A percentile compares a stretch with the other conserved stretches of the same genome.
Evolutionary conservation across 1,284 basidiomycete genomes (phyloP).

Genomic region (Coriolopsis trogii): DNA sequence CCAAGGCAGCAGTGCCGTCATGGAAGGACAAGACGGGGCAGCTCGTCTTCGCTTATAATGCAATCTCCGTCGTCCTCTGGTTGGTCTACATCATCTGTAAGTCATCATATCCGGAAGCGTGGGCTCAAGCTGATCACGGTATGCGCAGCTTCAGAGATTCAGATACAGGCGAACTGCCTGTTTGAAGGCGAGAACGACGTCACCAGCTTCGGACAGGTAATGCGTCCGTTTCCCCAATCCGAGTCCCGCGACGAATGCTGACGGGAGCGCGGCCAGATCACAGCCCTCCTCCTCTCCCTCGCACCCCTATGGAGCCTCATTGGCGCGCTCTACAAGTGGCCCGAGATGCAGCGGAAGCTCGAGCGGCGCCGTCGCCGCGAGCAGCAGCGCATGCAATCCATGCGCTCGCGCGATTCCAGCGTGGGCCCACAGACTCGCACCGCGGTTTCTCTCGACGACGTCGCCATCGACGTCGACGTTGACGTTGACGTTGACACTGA

Average conservation of each 20-base stretch:
- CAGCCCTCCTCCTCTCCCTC: conserved; percentile 28
- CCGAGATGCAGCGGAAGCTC: conserved; percentile 20
- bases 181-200: conserved; percentile 31
- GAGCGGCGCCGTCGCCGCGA: conserved; percentile 15
- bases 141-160: conserved; percentile 28
- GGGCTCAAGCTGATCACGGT: neutral
- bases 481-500: too few species aligned
- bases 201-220: conserved; percentile 33
- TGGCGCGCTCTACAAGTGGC: conserved; percentile 32
- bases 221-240: neutral
- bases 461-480: too few species aligned
- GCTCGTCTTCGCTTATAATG: conserved; percentile 26
- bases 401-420: neutral
- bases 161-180: conserved; percentile 28
- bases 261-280: conserved; percentile 21
- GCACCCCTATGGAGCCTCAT: conserved; percentile 33
- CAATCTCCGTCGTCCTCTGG: conserved; percentile 26
- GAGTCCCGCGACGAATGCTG: too few species aligned
- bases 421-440: too few species aligned
- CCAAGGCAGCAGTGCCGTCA: conserved; percentile 9
- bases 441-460: neutral
- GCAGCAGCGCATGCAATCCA: neutral
- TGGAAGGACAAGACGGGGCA: conserved; percentile 17
- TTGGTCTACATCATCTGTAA: conserved; percentile 28
- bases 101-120: neutral